Base-by-base conservation (phyloP, 768 basidiomycete genomes). In the Hericium coralloides region DNA sequence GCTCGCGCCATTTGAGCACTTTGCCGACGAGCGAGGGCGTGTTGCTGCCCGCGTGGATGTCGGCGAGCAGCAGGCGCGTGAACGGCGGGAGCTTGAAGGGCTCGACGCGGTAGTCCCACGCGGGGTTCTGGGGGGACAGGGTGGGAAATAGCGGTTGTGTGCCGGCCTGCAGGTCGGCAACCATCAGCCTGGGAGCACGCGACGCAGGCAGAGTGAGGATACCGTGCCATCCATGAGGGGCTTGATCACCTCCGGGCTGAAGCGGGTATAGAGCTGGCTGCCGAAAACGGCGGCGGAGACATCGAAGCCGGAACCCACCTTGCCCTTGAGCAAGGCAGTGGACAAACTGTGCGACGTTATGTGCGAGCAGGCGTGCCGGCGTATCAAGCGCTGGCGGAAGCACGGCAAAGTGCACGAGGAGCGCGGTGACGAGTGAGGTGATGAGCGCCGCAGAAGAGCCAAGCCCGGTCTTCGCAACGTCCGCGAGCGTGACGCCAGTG, bases 401-500 rank as follows among this genome's bases (percentile, higher is more conserved):
- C 56, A 85, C 76, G 38, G 73, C 70, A 59, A 92, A 77, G 64
- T 92, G 91, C 25, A 92, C 72, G 25, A 98, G 80, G 37, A 99
- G 79, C 2, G 84, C 86, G 47, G 91, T 85, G 52, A 93, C 88
- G 58, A 98, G 82, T 47, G 95, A 95, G 2, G 97, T 98, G 68
- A 98, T 97, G 60, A 99, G 80, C 0, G 97, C 93, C 5, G 97
- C 97, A 2, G 94, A 97, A 6, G 95, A 98, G 41, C 97, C 97
- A 50, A 98, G 82, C 9, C 97, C 97, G 0, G 97, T 98, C 74
- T 99, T 99, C 79, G 98, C 94, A n/a, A 95, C 95, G 52, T 90
- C 74, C 0, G 78, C 72, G 38, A 99, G 76, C 0, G 70, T 72
- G 50, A 87, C 85, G 56, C 83, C 80, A 15, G 89, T 85, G 23